Percentiles rank a stretch among this genome's conserved stretches.
Evolutionary conservation across 495 filamentous ascomycete species (phyloP).

Genomic region (Glonium stellatum): DNA sequence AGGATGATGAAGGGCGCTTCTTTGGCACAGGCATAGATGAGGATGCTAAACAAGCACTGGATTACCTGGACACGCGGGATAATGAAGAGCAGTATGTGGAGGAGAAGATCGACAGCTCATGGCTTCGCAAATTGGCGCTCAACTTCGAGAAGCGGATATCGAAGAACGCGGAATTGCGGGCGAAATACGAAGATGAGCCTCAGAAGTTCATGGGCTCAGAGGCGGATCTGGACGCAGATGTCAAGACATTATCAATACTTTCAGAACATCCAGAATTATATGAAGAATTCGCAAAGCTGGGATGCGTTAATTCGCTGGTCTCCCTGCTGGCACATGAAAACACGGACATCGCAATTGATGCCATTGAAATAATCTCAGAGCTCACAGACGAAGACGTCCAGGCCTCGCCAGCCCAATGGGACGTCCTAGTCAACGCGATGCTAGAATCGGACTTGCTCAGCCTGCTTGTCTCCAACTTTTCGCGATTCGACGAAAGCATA

Average conservation of each 20-base stretch:
- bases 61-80: constrained; percentile 74
- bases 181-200: constrained; percentile 78
- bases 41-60: constrained; percentile 75
- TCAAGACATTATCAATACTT: constrained; percentile 82
- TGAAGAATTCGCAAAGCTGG: constrained; percentile 71
- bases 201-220: constrained; percentile 81
- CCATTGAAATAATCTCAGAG: constrained; percentile 84
- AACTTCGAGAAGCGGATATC: constrained; percentile 87
- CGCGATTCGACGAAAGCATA: constrained; percentile 69
- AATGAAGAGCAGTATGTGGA: constrained; percentile 47
- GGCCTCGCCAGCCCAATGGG: constrained; percentile 79
- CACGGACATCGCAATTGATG: constrained; percentile 90
- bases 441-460: constrained; percentile 75
- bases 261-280: constrained; percentile 83
- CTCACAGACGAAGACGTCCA: constrained; percentile 91
- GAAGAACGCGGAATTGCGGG: constrained; percentile 87
- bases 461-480: constrained; percentile 74
- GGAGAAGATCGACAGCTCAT: constrained; percentile 75
- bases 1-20: constrained; percentile 91
- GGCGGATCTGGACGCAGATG: constrained; percentile 83
- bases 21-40: constrained; percentile 85
- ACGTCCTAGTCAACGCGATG: constrained; percentile 69
- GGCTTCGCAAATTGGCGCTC: constrained; percentile 74
- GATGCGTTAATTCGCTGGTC: constrained; percentile 68
- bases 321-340: constrained; percentile 88